Evolutionary conservation across 805 yeast species (phyloP).

Genomic region (Yarrowia bubula): DNA sequence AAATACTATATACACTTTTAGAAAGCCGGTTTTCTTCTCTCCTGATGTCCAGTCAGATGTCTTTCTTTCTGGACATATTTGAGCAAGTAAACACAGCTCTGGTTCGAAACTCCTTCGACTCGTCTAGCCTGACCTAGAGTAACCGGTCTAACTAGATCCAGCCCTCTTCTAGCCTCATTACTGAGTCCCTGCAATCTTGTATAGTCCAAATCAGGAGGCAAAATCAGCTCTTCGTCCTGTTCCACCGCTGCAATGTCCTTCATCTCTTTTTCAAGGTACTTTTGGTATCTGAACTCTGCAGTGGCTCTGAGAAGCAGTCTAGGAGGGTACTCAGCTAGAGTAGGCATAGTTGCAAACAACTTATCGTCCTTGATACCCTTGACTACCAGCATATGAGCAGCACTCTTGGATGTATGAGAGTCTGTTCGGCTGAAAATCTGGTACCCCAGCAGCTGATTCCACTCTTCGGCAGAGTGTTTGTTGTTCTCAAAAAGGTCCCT

Average conservation of each 20-base stretch:
- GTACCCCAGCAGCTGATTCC: constrained; percentile 52
- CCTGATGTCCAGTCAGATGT: neutral
- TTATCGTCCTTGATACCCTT: constrained; percentile 40
- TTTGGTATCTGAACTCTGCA: constrained; percentile 79
- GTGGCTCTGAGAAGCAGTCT: constrained; percentile 61
- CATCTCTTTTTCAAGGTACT: constrained; percentile 70
- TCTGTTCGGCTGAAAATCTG: constrained; percentile 39
- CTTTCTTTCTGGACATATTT: constrained; percentile 35
- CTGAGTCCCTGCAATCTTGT: constrained; percentile 60
- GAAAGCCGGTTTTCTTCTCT: neutral
- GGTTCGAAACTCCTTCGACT: constrained; percentile 93
- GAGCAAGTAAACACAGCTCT: constrained; percentile 79
- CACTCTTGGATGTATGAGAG: constrained; percentile 47
- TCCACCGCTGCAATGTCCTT: constrained; percentile 71
- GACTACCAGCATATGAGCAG: constrained; percentile 69
- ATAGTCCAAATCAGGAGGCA: constrained; percentile 73
- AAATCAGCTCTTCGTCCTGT: constrained; percentile 71
- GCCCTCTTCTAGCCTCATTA: constrained; percentile 64
- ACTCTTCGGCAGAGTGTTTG: constrained; percentile 53
- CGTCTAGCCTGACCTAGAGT: constrained; percentile 95
- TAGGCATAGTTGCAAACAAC: constrained; percentile 42
- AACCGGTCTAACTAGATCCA: constrained; percentile 75
- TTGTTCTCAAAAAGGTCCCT: constrained; percentile 48
- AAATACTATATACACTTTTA: neutral
- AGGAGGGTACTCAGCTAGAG: constrained; percentile 41